phyloP scores from a whole-genome alignment of 495 filamentous ascomycete genomes.

The Xylaria intraflava region DNA sequence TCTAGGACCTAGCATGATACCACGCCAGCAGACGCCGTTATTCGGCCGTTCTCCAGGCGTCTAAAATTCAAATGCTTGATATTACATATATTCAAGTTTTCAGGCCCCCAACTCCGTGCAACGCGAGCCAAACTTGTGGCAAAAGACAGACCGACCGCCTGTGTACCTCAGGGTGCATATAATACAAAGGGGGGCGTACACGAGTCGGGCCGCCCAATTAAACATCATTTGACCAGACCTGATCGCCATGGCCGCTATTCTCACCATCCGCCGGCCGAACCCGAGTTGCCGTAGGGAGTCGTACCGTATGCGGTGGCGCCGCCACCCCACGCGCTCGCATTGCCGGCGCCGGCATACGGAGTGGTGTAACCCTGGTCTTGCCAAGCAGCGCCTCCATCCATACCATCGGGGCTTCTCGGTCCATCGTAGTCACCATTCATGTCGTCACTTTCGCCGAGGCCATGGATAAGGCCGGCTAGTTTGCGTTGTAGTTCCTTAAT shows the following conservation, averaged over 20 bases:
- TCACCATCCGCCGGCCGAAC: slow-evolving; percentile 21
- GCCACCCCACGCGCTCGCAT: slow-evolving; percentile 57
- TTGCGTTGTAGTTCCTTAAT: slow-evolving; percentile 88
- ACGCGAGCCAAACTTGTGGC: slow-evolving; percentile 7
- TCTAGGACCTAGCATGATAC: not conserved
- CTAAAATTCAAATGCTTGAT: slow-evolving; percentile 5
- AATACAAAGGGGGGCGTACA: slow-evolving; percentile 11
- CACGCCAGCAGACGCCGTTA: not conserved
- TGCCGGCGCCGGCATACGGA: slow-evolving; percentile 58
- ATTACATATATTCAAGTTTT: not conserved
- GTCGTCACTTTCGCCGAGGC: slow-evolving; percentile 52
- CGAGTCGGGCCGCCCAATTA: not conserved
- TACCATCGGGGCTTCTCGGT: slow-evolving; percentile 53
- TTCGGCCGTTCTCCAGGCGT: not conserved
- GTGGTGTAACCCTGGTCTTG: slow-evolving; percentile 67
- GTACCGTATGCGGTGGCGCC: slow-evolving; percentile 59
- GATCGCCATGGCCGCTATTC: not conserved
- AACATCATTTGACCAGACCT: not conserved
- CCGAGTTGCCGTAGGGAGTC: slow-evolving; percentile 51
- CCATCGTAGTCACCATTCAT: slow-evolving; percentile 52
- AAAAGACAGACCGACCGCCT: not conserved
- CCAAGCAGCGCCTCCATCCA: slow-evolving; percentile 48
- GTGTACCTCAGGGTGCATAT: slow-evolving; percentile 8
- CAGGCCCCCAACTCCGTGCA: slow-evolving; percentile 18
- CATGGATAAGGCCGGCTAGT: slow-evolving; percentile 74